These are phyloP conservation scores for Solanum etuberosum DNA, from an alignment of 257 asterid species.

Conservation along the genomic window DNA sequence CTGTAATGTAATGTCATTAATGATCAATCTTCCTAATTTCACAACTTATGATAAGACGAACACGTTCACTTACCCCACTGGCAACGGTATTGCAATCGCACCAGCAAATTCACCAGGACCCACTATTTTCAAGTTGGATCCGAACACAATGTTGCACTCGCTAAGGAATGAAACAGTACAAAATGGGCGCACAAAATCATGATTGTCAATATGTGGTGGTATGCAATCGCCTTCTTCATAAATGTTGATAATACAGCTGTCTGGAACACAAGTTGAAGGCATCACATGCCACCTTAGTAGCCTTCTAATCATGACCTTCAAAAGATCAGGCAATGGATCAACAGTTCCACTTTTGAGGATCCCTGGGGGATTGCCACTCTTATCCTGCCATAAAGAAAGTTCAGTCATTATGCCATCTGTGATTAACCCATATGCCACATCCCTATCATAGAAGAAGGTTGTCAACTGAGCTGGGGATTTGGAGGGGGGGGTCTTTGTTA, in stretches of 20 bases:
- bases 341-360: constrained; percentile 19
- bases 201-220: constrained; percentile 42
- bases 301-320: constrained; percentile 34
- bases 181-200: constrained; percentile 34
- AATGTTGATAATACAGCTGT: constrained; percentile 35
- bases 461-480: background rate
- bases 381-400: constrained; percentile 18
- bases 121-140: constrained; percentile 20
- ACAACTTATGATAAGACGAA: background rate
- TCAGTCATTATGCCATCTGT: background rate
- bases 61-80: constrained; percentile 29
- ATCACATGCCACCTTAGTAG: constrained; percentile 36
- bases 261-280: constrained; percentile 33
- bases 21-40: background rate
- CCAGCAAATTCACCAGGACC: constrained; percentile 31
- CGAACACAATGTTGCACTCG: constrained; percentile 29
- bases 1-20: constrained; percentile 10
- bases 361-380: constrained; percentile 32
- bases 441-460: background rate
- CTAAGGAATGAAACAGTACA: constrained; percentile 37
- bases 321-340: constrained; percentile 32
- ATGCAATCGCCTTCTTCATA: constrained; percentile 39
- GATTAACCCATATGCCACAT: background rate
- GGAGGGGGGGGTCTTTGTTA: background rate
- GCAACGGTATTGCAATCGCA: constrained; percentile 19